A percentile compares a stretch with the other conserved stretches of the same genome.
Conservation (phyloP, 2,329 filamentous ascomycete genomes). For the Elsinoe perseae region DNA sequence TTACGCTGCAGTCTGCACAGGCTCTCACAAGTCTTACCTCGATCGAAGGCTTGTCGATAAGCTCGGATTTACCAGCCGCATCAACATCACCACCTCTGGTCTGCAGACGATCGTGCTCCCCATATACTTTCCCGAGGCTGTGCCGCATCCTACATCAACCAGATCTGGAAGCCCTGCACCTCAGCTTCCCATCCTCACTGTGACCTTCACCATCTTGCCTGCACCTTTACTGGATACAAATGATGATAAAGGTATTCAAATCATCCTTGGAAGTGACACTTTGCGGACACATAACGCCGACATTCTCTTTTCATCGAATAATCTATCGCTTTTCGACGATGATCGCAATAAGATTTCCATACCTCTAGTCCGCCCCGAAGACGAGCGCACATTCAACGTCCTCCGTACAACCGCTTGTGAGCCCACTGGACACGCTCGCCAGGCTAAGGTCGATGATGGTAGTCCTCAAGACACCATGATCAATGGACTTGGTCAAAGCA, state of each 20-base stretch:
- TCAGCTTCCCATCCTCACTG: slow-evolving; percentile 72
- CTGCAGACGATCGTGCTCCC: slow-evolving; percentile 67
- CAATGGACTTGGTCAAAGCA: slow-evolving; percentile 28
- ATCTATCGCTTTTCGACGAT: slow-evolving; percentile 77
- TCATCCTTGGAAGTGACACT: slow-evolving; percentile 84
- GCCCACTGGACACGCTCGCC: slow-evolving; percentile 1
- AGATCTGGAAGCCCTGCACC: slow-evolving; percentile 65
- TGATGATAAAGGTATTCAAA: slow-evolving; percentile 58
- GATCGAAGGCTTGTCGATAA: slow-evolving; percentile 67
- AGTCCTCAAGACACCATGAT: slow-evolving; percentile 22
- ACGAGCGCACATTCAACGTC: slow-evolving; percentile 71
- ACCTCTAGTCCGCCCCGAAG: slow-evolving; percentile 85
- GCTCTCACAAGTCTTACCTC: slow-evolving; percentile 80
- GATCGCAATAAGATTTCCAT: slow-evolving; percentile 81
- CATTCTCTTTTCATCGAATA: slow-evolving; percentile 84
- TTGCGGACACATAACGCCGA: slow-evolving; percentile 82
- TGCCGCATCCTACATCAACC: slow-evolving; percentile 67
- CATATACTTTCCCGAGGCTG: slow-evolving; percentile 85
- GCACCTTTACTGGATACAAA: not conserved
- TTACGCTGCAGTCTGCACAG: slow-evolving; percentile 87
- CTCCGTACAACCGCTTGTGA: slow-evolving; percentile 52
- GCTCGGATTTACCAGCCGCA: slow-evolving; percentile 59
- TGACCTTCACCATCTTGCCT: slow-evolving; percentile 62
- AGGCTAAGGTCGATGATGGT: not conserved
- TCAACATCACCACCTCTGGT: slow-evolving; percentile 35